These are phyloP conservation scores for Dentipellis sp. DNA, from an alignment of 768 basidiomycete species.

Conservation along the genomic window DNA sequence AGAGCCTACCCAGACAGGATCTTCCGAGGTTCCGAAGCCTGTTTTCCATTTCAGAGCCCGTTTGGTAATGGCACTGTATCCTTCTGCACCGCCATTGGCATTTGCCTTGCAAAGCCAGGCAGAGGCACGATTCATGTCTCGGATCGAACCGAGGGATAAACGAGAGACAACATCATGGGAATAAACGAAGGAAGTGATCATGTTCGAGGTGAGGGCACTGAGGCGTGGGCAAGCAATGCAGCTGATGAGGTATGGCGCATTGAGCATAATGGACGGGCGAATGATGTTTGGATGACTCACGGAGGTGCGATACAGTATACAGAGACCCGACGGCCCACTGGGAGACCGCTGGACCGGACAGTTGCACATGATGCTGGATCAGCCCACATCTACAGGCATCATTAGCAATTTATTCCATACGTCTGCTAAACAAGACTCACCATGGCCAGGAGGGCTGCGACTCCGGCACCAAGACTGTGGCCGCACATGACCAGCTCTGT, in stretches of 20 bases:
- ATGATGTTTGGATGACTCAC: slow-evolving; percentile 29
- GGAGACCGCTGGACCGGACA: slow-evolving; percentile 57
- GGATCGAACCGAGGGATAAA: slow-evolving; percentile 67
- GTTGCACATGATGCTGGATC: slow-evolving; percentile 72
- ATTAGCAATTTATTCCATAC: slow-evolving; percentile 1
- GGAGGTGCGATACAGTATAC: slow-evolving; percentile 79
- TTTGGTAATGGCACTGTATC: slow-evolving; percentile 31
- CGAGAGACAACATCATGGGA: slow-evolving; percentile 78
- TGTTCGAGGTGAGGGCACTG: slow-evolving; percentile 44
- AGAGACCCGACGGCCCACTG: slow-evolving; percentile 52
- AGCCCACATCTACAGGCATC: slow-evolving; percentile 62
- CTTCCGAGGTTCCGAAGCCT: slow-evolving; percentile 46
- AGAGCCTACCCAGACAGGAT: slow-evolving; percentile 21
- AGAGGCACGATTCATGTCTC: slow-evolving; percentile 66
- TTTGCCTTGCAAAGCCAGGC: slow-evolving; percentile 76
- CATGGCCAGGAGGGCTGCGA: slow-evolving; percentile 65
- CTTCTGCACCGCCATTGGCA: slow-evolving; percentile 27
- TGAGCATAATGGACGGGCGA: neutral
- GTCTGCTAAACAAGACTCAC: slow-evolving; percentile 28
- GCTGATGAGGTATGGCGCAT: slow-evolving; percentile 23
- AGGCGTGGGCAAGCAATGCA: slow-evolving; percentile 55
- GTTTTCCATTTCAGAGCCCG: slow-evolving; percentile 53
- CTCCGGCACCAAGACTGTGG: slow-evolving; percentile 79
- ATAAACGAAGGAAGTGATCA: slow-evolving; percentile 74
- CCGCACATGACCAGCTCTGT: slow-evolving; percentile 70